phyloP scores from a whole-genome alignment of 1,139 yeast genomes.

The Saccharomyces hybrid region DNA sequence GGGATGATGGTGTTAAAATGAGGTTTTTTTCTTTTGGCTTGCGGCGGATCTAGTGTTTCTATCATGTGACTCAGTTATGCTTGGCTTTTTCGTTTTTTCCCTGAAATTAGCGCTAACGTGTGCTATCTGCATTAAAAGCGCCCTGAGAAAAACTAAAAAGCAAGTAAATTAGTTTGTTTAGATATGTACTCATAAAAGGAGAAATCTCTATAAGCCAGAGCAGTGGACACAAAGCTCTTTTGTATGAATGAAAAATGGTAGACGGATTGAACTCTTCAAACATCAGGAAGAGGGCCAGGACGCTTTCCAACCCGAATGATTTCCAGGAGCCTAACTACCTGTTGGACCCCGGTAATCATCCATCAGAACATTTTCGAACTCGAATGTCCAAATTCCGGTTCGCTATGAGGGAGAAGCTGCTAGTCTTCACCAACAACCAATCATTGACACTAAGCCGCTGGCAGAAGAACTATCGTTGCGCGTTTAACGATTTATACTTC shows the following conservation, averaged over 20 bases:
- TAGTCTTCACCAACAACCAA: slow-evolving; percentile 59
- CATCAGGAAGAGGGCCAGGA: slow-evolving; percentile 3
- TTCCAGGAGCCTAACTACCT: slow-evolving; percentile 6
- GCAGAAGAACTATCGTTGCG: slow-evolving; percentile 47
- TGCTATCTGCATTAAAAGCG: too few species aligned
- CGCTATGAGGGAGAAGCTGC: slow-evolving; percentile 44
- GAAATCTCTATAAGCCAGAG: not conserved
- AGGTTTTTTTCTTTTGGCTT: not conserved
- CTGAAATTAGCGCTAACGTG: too few species aligned
- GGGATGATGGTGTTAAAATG: not conserved
- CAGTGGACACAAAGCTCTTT: not conserved
- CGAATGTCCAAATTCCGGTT: slow-evolving; percentile 55
- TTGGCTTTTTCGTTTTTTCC: too few species aligned
- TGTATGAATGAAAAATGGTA: not conserved
- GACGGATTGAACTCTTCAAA: not conserved
- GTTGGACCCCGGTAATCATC: slow-evolving; percentile 67
- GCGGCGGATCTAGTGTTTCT: not conserved
- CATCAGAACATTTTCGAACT: slow-evolving; percentile 55
- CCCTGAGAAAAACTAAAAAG: not conserved
- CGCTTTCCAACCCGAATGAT: slow-evolving; percentile 9
- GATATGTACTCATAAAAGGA: not conserved
- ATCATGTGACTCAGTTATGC: too few species aligned
- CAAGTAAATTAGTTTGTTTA: not conserved
- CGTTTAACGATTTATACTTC: slow-evolving; percentile 62
- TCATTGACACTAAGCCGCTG: slow-evolving; percentile 49